phyloP scores from a whole-genome alignment of 495 filamentous ascomycete genomes.

The Copromyces sp. region DNA sequence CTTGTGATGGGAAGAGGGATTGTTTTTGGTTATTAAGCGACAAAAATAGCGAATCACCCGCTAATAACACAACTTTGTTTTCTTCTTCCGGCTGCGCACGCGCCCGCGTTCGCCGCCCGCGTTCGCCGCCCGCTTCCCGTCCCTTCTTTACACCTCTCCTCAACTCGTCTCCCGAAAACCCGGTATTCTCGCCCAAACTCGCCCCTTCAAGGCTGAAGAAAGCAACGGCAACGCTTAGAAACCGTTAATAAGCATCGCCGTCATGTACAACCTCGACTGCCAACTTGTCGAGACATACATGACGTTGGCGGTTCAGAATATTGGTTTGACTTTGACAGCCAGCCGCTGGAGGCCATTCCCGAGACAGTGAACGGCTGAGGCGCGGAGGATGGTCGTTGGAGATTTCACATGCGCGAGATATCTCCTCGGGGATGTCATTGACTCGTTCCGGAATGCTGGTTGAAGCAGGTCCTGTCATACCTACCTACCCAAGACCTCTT shows the following conservation, averaged over 20 bases:
- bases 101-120: neutral
- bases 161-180: neutral
- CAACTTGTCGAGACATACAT: neutral
- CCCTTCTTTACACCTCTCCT: neutral
- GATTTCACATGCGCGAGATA: neutral
- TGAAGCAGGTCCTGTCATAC: neutral
- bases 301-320: neutral
- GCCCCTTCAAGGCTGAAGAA: neutral
- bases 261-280: neutral
- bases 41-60: neutral
- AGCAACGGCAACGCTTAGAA: neutral
- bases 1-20: neutral
- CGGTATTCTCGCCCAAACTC: neutral
- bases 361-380: neutral
- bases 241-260: neutral
- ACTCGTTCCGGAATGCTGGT: neutral
- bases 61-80: neutral
- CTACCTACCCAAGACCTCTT: neutral
- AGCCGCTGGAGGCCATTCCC: neutral
- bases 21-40: neutral
- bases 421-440: neutral
- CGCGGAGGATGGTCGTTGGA: neutral
- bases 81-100: neutral
- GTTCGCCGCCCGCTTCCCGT: neutral
- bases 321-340: neutral